Conservation (phyloP, 805 yeast species). For the Clavispora phyllophila region DNA sequence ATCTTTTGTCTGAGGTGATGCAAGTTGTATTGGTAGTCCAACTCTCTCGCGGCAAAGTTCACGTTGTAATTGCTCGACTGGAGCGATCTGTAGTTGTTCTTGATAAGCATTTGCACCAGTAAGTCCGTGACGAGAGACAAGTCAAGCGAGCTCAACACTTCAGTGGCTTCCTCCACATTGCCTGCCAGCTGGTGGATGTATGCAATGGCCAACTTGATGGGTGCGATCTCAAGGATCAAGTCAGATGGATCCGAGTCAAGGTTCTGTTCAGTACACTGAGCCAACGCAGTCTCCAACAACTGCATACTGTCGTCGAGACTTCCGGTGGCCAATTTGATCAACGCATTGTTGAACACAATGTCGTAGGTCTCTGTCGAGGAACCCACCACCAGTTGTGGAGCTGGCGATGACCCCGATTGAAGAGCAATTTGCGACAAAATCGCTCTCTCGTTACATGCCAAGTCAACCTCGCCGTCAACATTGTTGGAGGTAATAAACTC, state of each 20-base stretch:
- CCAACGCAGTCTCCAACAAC: slow-evolving; percentile 42
- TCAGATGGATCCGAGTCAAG: slow-evolving; percentile 39
- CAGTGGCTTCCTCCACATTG: slow-evolving; percentile 5
- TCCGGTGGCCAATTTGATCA: slow-evolving; percentile 41
- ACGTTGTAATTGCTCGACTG: slow-evolving; percentile 5
- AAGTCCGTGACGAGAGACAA: slow-evolving; percentile 30
- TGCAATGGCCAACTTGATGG: slow-evolving; percentile 58
- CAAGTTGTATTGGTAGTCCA: slow-evolving; percentile 22
- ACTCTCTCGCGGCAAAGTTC: slow-evolving; percentile 28
- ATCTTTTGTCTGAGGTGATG: slow-evolving; percentile 21
- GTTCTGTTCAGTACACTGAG: slow-evolving; percentile 33
- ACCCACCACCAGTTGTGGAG: slow-evolving; percentile 5
- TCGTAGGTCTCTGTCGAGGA: slow-evolving; percentile 44
- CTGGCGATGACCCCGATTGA: not conserved
- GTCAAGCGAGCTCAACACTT: slow-evolving; percentile 14
- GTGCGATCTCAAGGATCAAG: slow-evolving; percentile 46
- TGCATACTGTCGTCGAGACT: slow-evolving; percentile 37
- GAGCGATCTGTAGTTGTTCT: slow-evolving; percentile 40
- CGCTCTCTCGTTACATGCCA: slow-evolving; percentile 64
- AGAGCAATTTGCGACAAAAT: slow-evolving; percentile 47
- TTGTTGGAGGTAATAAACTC: slow-evolving; percentile 30
- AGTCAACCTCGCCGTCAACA: slow-evolving; percentile 45
- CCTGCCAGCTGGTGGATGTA: slow-evolving; percentile 38
- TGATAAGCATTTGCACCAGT: slow-evolving; percentile 36
- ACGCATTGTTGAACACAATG: slow-evolving; percentile 53